Conservation (phyloP, 2,329 filamentous ascomycete genomes). For the Pleomassaria siparia region DNA sequence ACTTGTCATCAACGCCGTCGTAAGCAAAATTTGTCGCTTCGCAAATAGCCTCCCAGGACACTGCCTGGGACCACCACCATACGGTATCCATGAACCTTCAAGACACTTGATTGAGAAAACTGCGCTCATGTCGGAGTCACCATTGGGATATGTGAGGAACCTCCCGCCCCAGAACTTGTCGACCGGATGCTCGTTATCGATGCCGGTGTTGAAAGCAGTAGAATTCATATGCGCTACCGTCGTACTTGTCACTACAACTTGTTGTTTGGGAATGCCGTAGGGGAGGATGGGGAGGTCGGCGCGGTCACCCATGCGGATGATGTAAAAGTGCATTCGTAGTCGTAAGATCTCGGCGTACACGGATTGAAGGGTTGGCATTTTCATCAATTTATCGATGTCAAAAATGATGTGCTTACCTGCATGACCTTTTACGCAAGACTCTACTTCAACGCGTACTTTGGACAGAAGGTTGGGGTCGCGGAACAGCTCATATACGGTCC, state of each 20-base stretch:
- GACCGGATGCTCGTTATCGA: constrained; percentile 21
- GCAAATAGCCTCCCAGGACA: constrained; percentile 44
- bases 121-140: background rate
- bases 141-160: constrained; percentile 25
- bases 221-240: constrained; percentile 29
- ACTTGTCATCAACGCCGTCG: constrained; percentile 27
- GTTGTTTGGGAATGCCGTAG: constrained; percentile 29
- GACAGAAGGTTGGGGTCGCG: constrained; percentile 16
- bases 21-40: constrained; percentile 36
- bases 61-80: constrained; percentile 31
- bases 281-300: constrained; percentile 24
- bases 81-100: constrained; percentile 37
- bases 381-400: constrained; percentile 6
- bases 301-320: constrained; percentile 17
- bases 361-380: constrained; percentile 33
- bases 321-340: constrained; percentile 19
- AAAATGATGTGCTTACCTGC: constrained; percentile 10
- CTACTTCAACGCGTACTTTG: constrained; percentile 1
- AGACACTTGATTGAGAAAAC: constrained; percentile 25
- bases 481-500: constrained; percentile 27
- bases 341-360: constrained; percentile 42
- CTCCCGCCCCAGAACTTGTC: constrained; percentile 40
- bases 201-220: constrained; percentile 32
- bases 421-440: background rate
- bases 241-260: constrained; percentile 24